These are phyloP conservation scores for Vanilla planifolia DNA, from an alignment of 106 monocot species.

Conservation along the genomic window DNA sequence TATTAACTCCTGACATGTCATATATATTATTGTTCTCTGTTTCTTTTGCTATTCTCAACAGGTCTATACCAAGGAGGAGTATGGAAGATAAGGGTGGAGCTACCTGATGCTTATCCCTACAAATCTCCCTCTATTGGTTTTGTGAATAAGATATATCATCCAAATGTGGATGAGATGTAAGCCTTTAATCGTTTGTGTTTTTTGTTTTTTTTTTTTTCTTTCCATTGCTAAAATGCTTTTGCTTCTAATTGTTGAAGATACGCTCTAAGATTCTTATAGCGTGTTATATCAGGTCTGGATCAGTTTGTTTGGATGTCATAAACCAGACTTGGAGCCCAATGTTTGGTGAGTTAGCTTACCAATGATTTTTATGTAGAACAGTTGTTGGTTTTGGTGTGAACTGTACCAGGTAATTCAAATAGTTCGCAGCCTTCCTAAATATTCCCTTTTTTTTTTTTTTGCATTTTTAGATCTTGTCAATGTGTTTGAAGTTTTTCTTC, in stretches of 20 bases:
- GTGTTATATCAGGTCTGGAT: slow-evolving; percentile 44
- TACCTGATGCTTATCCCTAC: slow-evolving; percentile 83
- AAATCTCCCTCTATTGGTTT: slow-evolving; percentile 81
- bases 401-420: neutral
- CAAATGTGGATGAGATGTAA: slow-evolving; percentile 85
- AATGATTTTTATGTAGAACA: neutral
- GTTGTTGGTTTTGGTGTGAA: neutral
- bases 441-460: neutral
- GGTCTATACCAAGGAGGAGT: slow-evolving; percentile 71
- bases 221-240: neutral
- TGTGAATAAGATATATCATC: slow-evolving; percentile 67
- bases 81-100: slow-evolving; percentile 72
- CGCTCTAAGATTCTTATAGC: neutral
- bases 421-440: neutral
- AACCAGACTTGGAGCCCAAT: slow-evolving; percentile 80
- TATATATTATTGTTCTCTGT: neutral
- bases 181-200: slow-evolving; percentile 9
- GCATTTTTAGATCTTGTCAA: slow-evolving; percentile 74
- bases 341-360: slow-evolving; percentile 38
- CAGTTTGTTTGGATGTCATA: slow-evolving; percentile 75
- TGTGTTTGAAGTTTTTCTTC: slow-evolving; percentile 60
- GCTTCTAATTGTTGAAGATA: neutral
- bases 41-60: slow-evolving; percentile 8
- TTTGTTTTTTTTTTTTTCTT: slow-evolving; percentile 2
- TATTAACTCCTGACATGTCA: no score